Base-by-base conservation (phyloP, 768 basidiomycete species). In the Lactifluus subvellereus region DNA sequence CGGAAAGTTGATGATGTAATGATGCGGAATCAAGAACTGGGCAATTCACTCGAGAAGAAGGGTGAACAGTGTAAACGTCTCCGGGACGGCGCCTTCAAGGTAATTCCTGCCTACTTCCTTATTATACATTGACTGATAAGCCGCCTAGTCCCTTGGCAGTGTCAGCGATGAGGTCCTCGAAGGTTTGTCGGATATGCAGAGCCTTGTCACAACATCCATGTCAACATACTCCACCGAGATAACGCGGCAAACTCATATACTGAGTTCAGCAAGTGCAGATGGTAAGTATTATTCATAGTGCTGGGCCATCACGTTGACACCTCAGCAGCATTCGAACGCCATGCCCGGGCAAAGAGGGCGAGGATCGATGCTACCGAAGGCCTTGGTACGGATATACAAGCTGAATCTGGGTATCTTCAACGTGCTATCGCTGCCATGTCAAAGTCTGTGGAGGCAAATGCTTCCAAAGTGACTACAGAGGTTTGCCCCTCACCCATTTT, bases 341-440 rank as follows among this genome's bases (percentile, higher is more conserved):
- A 87, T 68, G 74, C 75, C 48, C 78, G 82, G 58, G 80, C 84
- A 16, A 93, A 93, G 70, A 81, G 85, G 53, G 84, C 84, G 43
- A 82, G 90, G 48, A 69, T 86, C 2, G 88, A 89, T 56, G 78
- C 80, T 10, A 84, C 82, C 20, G 75, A 77, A 47, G 71, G 75
- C 3, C 74, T 89, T 69, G 74, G 74, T 35, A 72, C 76, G 5
- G 80, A 84, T 37, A 69, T 83, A 38, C 80, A 84, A 65, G 76
- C 79, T 37, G 79, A 84, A 54, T 82, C 82, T 68, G 77, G 77
- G 27, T 73, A 76, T 57, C 68, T 85, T 59, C 82, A 85, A 63
- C 76, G 78, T 13, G 79, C 78, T 10, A 68, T 86, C 18, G 74
- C 77, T 22, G 80, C 84, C 1, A 78, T 78, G 38, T 80, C 83